These are phyloP conservation scores for Ogataea angusta DNA, from an alignment of 805 yeast genomes.

Conservation along the genomic window DNA sequence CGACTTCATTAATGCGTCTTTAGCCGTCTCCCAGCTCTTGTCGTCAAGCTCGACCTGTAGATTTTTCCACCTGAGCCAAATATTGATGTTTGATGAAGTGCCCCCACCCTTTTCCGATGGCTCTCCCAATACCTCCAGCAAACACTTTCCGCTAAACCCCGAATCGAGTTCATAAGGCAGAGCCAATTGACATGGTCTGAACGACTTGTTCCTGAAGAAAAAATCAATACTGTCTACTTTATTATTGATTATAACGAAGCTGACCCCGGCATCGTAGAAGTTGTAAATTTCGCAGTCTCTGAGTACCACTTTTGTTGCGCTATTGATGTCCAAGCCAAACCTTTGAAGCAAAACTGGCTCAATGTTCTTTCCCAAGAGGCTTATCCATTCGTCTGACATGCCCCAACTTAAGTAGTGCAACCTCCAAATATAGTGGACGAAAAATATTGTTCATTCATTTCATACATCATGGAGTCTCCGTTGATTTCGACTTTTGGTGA, in stretches of 20 bases:
- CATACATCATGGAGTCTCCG: constrained; percentile 41
- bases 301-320: constrained; percentile 5
- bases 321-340: background rate
- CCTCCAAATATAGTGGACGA: constrained; percentile 7
- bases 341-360: background rate
- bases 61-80: constrained; percentile 39
- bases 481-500: constrained; percentile 47
- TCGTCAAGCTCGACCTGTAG: constrained; percentile 36
- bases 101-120: constrained; percentile 45
- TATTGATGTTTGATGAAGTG: constrained; percentile 27
- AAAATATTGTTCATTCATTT: constrained; percentile 4
- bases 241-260: constrained; percentile 13
- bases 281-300: constrained; percentile 19
- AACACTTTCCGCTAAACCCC: constrained; percentile 26
- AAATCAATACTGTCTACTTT: constrained; percentile 36
- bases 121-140: constrained; percentile 37
- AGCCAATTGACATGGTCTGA: constrained; percentile 10
- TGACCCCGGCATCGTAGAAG: constrained; percentile 23
- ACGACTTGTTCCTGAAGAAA: constrained; percentile 25
- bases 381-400: constrained; percentile 3
- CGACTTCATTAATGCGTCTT: constrained; percentile 27
- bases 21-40: constrained; percentile 36
- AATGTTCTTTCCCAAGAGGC: background rate
- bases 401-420: constrained; percentile 11
- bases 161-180: constrained; percentile 21